phyloP scores from a whole-genome alignment of 805 yeast species.

The Candida sphagnicola region DNA sequence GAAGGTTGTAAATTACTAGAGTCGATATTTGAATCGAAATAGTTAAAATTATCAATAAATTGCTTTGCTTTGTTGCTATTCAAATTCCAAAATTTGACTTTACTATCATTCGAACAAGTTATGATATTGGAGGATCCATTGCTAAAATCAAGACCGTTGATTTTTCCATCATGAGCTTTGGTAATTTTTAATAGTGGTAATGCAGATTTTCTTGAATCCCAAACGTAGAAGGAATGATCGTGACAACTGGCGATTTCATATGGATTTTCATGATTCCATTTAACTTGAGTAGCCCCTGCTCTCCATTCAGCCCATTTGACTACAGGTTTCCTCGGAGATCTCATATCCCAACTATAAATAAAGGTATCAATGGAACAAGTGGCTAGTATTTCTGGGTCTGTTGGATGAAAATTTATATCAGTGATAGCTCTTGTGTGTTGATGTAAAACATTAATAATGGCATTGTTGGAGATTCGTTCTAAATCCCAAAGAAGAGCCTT shows the following conservation, averaged over 20 bases:
- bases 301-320: conserved; percentile 88
- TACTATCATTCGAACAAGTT: conserved; percentile 82
- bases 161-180: conserved; percentile 76
- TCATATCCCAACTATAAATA: conserved; percentile 86
- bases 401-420: conserved; percentile 89
- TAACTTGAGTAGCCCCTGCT: conserved; percentile 92
- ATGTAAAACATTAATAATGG: conserved; percentile 84
- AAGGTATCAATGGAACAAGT: conserved; percentile 92
- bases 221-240: conserved; percentile 70
- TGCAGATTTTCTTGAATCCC: conserved; percentile 88
- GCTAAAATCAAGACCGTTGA: conserved; percentile 86
- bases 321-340: conserved; percentile 72
- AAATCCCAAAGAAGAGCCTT: conserved; percentile 95
- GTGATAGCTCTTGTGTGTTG: conserved; percentile 92
- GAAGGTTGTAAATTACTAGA: conserved; percentile 35
- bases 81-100: conserved; percentile 78
- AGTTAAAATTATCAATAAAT: conserved; percentile 14
- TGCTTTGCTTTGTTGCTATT: conserved; percentile 17
- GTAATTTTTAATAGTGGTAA: conserved; percentile 60
- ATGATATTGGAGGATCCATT: conserved; percentile 57
- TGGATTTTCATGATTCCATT: conserved; percentile 81
- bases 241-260: conserved; percentile 83
- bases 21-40: conserved; percentile 12
- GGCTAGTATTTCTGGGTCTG: conserved; percentile 80
- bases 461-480: conserved; percentile 61